Base-by-base conservation (phyloP, 2,329 filamentous ascomycete genomes). In the Alternaria postmessia region DNA sequence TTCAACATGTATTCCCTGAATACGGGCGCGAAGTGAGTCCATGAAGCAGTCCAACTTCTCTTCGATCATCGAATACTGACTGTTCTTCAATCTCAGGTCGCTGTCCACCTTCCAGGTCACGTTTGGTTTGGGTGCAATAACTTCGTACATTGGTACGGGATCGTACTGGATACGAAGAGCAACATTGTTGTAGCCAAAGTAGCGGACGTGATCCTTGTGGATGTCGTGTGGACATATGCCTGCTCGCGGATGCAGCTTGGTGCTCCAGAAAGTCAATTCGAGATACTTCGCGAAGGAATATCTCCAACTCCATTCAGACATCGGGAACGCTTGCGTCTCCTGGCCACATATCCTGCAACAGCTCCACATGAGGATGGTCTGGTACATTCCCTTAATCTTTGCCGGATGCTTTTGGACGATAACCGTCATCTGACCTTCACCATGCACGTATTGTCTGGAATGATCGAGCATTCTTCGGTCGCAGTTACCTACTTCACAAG, bases 91-190 rank as follows among this genome's bases (percentile, higher is more conserved):
- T 66, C 86, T 91, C 49, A 99, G 81, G 75, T 99, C 95, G 65
- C 96, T 91, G 68, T 97, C 94, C 26, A 99, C 95, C 77, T 97
- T 98, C 94, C 96, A 99, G 0, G 94, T 97, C 52, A 99, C 91
- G 56, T 92, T 88, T 26, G 93, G 88, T 57, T 94, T 87, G 2
- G 95, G 95, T 2, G 98, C 95, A 53, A 97, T 90, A 61, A 99
- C 94, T 76, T 99, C 96, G 38, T 98, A 89, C 7, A 99, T 86
- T 67, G 95, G 92, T 58, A 99, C 94, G 0, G 91, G 87, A 71
- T 98, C 95, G 79, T 96, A 97, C 74, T 97, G 94, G 57, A 99
- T 90, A 22, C 93, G 88, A 43, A 99, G 86, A 7, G 92, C 91
- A 54, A 94, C 88, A 73, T 96, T 93, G 61, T 91, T 89, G 73